These are phyloP conservation scores for Xerocomellus amylosporus DNA, from an alignment of 768 basidiomycete species.

Conservation along the genomic window DNA sequence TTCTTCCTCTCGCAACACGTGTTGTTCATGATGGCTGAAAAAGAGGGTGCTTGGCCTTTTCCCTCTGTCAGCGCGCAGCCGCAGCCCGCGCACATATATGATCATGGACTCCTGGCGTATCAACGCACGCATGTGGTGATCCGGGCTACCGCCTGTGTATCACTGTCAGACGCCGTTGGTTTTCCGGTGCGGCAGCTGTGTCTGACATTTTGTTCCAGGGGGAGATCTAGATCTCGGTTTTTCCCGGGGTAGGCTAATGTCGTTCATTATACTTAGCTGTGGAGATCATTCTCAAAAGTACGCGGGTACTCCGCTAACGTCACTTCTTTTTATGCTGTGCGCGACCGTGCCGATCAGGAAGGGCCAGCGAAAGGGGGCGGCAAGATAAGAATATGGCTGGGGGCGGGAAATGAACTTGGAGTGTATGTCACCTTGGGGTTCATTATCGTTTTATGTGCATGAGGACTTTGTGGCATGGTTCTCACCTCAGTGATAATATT, in stretches of 20 bases:
- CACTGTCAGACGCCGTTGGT: neutral
- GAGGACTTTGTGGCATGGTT: neutral
- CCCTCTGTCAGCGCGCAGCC: slow-evolving; percentile 9
- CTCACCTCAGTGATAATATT: neutral
- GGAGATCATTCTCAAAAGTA: neutral
- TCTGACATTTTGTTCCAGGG: neutral
- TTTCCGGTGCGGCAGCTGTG: neutral
- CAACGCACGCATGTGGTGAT: slow-evolving; percentile 11
- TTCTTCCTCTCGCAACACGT: slow-evolving; percentile 20
- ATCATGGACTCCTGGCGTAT: neutral
- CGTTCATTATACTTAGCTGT: neutral
- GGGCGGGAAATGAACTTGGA: neutral
- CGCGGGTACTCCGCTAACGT: neutral
- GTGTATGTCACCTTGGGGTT: neutral
- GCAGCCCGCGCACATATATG: neutral
- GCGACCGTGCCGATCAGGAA: slow-evolving; percentile 10
- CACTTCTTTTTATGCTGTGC: neutral
- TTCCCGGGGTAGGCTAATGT: slow-evolving; percentile 5
- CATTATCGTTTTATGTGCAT: neutral
- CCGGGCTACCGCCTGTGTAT: neutral
- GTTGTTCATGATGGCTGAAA: slow-evolving; percentile 14
- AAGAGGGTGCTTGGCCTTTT: slow-evolving; percentile 15
- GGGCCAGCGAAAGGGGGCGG: neutral
- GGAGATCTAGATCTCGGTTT: slow-evolving; percentile 17
- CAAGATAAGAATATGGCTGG: neutral